Evolutionary conservation across 257 asterid genomes (phyloP).

Genomic region (Scutellaria baicalensis): DNA sequence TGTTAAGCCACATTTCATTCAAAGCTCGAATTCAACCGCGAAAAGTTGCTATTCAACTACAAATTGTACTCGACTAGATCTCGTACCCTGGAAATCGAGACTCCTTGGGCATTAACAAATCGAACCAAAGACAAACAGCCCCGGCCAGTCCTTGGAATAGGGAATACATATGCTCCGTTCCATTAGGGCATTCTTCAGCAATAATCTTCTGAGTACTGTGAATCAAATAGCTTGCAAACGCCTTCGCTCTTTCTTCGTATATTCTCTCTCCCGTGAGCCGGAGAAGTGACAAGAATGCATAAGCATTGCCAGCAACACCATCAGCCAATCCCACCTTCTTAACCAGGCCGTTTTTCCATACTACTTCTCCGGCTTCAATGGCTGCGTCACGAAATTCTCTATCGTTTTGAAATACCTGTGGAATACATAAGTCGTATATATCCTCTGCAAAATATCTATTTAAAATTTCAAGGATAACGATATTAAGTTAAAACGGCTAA

Average conservation of each 20-base stretch:
- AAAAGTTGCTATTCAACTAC: neutral
- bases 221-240: constrained; percentile 56
- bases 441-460: neutral
- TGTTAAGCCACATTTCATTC: too few relatives aligned
- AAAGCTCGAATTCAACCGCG: neutral
- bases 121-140: constrained; percentile 64
- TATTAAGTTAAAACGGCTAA: neutral
- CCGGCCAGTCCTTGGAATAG: constrained; percentile 68
- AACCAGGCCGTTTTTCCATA: constrained; percentile 71
- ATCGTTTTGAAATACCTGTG: constrained; percentile 45
- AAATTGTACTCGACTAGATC: constrained; percentile 16
- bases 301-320: constrained; percentile 69
- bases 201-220: constrained; percentile 19
- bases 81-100: constrained; percentile 75
- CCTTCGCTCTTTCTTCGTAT: constrained; percentile 61
- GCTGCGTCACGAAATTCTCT: constrained; percentile 76
- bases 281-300: constrained; percentile 53
- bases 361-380: constrained; percentile 81
- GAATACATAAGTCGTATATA: neutral
- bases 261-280: constrained; percentile 62
- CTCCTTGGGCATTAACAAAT: constrained; percentile 28
- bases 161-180: constrained; percentile 38
- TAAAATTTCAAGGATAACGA: neutral
- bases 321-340: constrained; percentile 68
- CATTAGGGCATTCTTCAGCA: constrained; percentile 3